Evolutionary conservation across 1,284 basidiomycete genomes (phyloP), one percentile per base, ranked within the genome.

Genomic region (Ustilago curta): DNA sequence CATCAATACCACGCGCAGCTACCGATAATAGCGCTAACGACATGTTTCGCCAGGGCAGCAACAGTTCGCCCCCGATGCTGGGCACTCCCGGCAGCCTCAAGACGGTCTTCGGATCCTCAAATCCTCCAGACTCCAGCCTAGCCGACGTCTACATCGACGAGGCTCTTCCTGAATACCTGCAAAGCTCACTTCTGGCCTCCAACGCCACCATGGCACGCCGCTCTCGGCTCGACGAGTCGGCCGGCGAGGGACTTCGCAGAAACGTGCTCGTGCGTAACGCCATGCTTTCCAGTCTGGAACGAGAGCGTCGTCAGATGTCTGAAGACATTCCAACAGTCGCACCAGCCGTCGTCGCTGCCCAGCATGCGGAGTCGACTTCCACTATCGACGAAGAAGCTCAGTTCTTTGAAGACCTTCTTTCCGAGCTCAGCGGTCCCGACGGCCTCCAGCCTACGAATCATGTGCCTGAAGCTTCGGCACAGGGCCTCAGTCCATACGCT

Each of bases 211-310:
- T 50, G 2, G 62, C 58, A 37, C 68, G 70, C 19, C 65, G 69
- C 23, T 52, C 58, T 0, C 60, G 69, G 37, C 66, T 76, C 14
- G 76, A 77, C 43, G 71, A 69, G 9, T 75, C 76, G 4, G 76
- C 76, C 1, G 76, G 76, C 14, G 76, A 74, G 31, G 71, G 76
- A 1, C 69, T 77, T 7, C 68, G 76, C 8, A 55, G 76, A 44
- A 71, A 64, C 40, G 71, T 77, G 11, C 63, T 77, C 3, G 43
- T 77, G 6, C 71, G 76, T 35, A 77, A 77, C 32, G 71, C 76
- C 12, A 75, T 77, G 71, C 65, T 77, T 2, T 67, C 75, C 23
- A 77, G 70, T 51, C 47, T 77, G n/a, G 74, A 76, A 47, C 57
- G 65, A n/a, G 70, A 69, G 47, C 53, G 69, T 5, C 68, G 67